Evolutionary conservation across 2,329 filamentous ascomycete species (phyloP).

Genomic region (Aspergillus sojae): DNA sequence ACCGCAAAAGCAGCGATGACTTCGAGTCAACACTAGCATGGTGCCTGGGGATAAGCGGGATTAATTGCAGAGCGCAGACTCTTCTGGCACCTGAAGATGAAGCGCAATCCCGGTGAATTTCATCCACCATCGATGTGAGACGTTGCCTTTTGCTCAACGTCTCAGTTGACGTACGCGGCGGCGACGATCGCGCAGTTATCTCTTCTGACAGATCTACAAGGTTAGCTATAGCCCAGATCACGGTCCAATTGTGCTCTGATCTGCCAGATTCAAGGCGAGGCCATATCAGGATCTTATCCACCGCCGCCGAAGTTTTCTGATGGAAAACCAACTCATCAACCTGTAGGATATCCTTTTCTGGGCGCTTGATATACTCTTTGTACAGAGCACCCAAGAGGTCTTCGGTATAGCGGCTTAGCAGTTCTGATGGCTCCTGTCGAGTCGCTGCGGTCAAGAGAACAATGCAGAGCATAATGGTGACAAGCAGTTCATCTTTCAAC

Average conservation of each 20-base stretch:
- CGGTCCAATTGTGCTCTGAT: slow-evolving; percentile 45
- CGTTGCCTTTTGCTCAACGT: slow-evolving; percentile 39
- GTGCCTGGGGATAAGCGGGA: slow-evolving; percentile 55
- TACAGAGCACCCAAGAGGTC: slow-evolving; percentile 72
- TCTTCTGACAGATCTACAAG: slow-evolving; percentile 43
- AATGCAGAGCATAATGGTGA: slow-evolving; percentile 68
- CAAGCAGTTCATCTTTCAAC: slow-evolving; percentile 76
- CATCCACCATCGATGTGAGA: slow-evolving; percentile 38
- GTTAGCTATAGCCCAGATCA: slow-evolving; percentile 43
- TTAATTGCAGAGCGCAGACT: slow-evolving; percentile 56
- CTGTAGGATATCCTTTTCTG: slow-evolving; percentile 72
- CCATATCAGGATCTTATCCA: slow-evolving; percentile 40
- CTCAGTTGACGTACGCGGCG: slow-evolving; percentile 17
- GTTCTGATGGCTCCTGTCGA: slow-evolving; percentile 40
- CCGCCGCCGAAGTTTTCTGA: slow-evolving; percentile 29
- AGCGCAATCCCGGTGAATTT: slow-evolving; percentile 39
- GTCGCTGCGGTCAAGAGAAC: slow-evolving; percentile 56
- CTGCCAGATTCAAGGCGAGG: slow-evolving; percentile 38
- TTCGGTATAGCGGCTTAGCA: slow-evolving; percentile 55
- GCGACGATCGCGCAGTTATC: slow-evolving; percentile 16
- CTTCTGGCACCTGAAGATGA: slow-evolving; percentile 42
- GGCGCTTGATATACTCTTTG: slow-evolving; percentile 73
- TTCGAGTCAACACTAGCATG: slow-evolving; percentile 56
- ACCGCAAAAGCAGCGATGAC: slow-evolving; percentile 57
- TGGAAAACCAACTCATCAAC: slow-evolving; percentile 73